Evolutionary conservation across 2,329 filamentous ascomycete species (phyloP).

Genomic region (Annulohypoxylon truncatum): DNA sequence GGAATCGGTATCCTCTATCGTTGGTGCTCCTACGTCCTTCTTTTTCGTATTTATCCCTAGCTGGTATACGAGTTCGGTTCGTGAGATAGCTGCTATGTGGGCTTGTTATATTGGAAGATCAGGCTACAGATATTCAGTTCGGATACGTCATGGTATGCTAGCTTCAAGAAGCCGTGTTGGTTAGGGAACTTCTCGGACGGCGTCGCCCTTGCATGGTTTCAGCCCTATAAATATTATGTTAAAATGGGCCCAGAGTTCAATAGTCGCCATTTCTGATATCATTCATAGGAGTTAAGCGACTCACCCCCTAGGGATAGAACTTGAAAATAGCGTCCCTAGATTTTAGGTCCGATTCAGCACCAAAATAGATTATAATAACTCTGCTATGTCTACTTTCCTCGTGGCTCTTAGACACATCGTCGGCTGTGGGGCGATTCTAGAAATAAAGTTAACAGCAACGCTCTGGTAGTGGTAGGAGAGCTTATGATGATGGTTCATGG

Average conservation of each 20-base stretch:
- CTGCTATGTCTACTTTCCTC: background rate
- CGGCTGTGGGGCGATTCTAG: background rate
- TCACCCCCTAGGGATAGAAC: background rate
- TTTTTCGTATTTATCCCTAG: background rate
- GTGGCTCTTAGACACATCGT: background rate
- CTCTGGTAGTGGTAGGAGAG: background rate
- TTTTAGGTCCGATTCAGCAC: too few species aligned
- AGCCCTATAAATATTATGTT: background rate
- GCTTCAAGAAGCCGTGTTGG: background rate
- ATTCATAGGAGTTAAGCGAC: background rate
- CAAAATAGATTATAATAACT: background rate
- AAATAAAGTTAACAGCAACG: background rate
- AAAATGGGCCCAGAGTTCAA: background rate
- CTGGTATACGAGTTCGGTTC: background rate
- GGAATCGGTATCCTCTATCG: background rate
- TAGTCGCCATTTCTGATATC: background rate
- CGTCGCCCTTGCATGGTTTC: background rate
- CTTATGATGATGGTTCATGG: background rate
- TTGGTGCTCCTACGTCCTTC: background rate
- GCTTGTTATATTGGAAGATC: background rate
- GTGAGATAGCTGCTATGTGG: background rate
- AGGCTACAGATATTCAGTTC: background rate
- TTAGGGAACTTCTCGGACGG: too few species aligned
- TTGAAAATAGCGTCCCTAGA: background rate
- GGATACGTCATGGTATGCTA: background rate